These are phyloP conservation scores for Gossypium sturtianum DNA, from an alignment of 345 rosid species.

Conservation along the genomic window DNA sequence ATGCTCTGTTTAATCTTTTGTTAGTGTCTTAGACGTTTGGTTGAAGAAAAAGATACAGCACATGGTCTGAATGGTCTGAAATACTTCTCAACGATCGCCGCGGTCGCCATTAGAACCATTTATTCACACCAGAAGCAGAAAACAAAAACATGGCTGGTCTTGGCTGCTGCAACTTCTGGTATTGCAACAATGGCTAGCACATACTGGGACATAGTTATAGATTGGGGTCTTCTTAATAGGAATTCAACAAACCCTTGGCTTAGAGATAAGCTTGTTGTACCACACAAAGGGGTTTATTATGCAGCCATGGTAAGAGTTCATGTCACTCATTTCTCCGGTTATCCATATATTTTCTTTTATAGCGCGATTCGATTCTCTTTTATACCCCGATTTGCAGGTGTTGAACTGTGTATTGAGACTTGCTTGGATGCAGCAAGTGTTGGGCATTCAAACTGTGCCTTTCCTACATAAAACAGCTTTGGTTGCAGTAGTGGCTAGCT, in stretches of 20 bases:
- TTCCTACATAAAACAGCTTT: constrained; percentile 52
- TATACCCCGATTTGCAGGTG: constrained; percentile 32
- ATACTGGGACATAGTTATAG: constrained; percentile 69
- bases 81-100: constrained; percentile 55
- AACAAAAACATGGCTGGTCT: constrained; percentile 26
- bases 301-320: constrained; percentile 53
- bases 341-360: background rate
- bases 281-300: constrained; percentile 51
- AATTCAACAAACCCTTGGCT: constrained; percentile 68
- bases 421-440: constrained; percentile 73
- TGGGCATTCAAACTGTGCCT: constrained; percentile 50
- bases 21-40: constrained; percentile 55
- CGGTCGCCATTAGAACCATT: constrained; percentile 42
- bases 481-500: constrained; percentile 43
- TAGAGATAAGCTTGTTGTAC: constrained; percentile 66
- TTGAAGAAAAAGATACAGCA: constrained; percentile 45
- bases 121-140: constrained; percentile 26
- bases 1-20: background rate
- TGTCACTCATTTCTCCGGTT: background rate
- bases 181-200: constrained; percentile 45
- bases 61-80: constrained; percentile 47
- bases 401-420: constrained; percentile 61
- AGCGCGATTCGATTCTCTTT: too few species aligned
- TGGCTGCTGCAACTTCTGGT: constrained; percentile 46
- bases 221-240: constrained; percentile 69